Conservation (phyloP, 2,329 filamentous ascomycete genomes). For the Arthroderma sp. region DNA sequence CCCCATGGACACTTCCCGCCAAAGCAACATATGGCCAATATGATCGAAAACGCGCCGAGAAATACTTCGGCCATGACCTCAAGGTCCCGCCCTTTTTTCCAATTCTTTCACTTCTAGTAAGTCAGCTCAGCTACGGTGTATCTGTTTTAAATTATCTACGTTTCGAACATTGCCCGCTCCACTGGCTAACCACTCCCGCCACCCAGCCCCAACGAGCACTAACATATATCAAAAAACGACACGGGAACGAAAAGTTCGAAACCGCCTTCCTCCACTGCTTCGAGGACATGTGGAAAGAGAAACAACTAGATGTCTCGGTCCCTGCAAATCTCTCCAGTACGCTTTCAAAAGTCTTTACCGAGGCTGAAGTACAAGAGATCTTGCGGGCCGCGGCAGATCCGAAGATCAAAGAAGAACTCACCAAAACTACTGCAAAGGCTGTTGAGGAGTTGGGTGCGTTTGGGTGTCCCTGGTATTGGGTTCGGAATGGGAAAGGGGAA, state of each 20-base stretch:
- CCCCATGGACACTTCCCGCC: constrained; percentile 57
- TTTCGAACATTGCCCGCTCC: neutral
- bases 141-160: neutral
- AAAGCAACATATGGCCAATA: constrained; percentile 49
- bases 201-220: constrained; percentile 50
- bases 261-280: constrained; percentile 32
- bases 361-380: constrained; percentile 41
- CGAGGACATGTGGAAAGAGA: constrained; percentile 37
- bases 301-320: constrained; percentile 46
- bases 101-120: constrained; percentile 40
- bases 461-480: constrained; percentile 65
- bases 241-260: constrained; percentile 38
- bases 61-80: constrained; percentile 37
- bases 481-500: constrained; percentile 33
- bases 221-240: constrained; percentile 50
- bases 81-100: constrained; percentile 39
- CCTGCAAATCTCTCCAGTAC: constrained; percentile 38
- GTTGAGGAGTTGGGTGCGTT: constrained; percentile 53
- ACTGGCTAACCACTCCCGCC: neutral
- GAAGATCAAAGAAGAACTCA: constrained; percentile 42
- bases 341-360: constrained; percentile 18
- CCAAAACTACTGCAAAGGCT: constrained; percentile 46
- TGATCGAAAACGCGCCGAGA: constrained; percentile 37
- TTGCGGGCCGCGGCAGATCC: constrained; percentile 39
- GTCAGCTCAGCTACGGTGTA: constrained; percentile 26